These are phyloP conservation scores for Aspergillus sergii DNA, from an alignment of 2,329 filamentous ascomycete species.

Conservation along the genomic window DNA sequence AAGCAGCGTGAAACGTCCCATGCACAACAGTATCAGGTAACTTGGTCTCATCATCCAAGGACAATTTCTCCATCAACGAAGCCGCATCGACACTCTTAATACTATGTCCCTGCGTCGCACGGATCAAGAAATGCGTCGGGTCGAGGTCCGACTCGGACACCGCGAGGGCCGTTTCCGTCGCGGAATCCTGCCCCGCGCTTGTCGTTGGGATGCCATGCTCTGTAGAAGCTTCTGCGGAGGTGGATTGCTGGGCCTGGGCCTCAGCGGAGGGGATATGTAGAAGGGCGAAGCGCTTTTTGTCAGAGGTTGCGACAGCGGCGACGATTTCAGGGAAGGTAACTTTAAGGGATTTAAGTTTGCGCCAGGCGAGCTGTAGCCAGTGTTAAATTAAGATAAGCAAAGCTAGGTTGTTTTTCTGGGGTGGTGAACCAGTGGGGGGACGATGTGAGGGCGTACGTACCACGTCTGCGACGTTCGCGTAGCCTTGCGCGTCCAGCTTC, in stretches of 20 bases:
- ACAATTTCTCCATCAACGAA: constrained; percentile 70
- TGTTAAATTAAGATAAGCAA: not conserved
- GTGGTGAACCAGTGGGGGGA: not conserved
- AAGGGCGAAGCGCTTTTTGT: constrained; percentile 89
- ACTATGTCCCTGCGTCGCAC: constrained; percentile 92
- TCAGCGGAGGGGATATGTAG: constrained; percentile 54
- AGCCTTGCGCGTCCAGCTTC: constrained; percentile 60
- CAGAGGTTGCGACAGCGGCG: constrained; percentile 69
- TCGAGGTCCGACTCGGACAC: constrained; percentile 55
- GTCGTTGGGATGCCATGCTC: constrained; percentile 23
- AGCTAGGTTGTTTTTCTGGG: not conserved
- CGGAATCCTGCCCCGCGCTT: constrained; percentile 29
- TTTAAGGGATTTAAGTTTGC: constrained; percentile 66
- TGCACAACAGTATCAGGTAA: constrained; percentile 74
- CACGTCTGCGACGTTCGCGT: constrained; percentile 61
- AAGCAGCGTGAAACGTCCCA: constrained; percentile 84
- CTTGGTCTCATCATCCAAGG: constrained; percentile 51
- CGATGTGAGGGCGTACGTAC: constrained; percentile 39
- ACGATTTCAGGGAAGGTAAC: constrained; percentile 76
- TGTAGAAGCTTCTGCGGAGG: constrained; percentile 13
- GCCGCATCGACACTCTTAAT: constrained; percentile 73
- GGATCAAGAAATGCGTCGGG: constrained; percentile 76
- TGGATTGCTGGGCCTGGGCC: constrained; percentile 7
- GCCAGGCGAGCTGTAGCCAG: constrained; percentile 55
- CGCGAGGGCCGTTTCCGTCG: constrained; percentile 40